Conservation (phyloP, 116 monocot species). For the Trichopus zeylanicus region DNA sequence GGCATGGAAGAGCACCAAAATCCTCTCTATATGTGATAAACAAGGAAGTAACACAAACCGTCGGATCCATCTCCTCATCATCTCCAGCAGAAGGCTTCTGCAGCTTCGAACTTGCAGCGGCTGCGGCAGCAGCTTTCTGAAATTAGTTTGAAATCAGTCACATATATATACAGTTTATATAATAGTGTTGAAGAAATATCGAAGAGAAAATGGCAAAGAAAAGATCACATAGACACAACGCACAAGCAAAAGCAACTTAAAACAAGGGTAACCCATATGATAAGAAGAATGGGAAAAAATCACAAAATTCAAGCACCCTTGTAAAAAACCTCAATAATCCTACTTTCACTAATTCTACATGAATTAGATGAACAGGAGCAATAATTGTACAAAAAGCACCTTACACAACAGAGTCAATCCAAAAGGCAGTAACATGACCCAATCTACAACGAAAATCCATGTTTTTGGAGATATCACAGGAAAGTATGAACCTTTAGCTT, state of each 20-base stretch:
- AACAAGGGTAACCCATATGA: neutral
- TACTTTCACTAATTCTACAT: no score
- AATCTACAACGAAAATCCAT: no score
- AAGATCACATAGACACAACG: no score
- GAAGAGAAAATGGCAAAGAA: no score
- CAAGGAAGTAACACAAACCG: constrained; percentile 30
- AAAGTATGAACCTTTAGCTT: no score
- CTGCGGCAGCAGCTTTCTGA: constrained; percentile 59
- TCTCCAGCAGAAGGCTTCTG: constrained; percentile 45
- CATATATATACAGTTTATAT: neutral
- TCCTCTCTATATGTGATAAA: neutral
- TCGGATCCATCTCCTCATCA: constrained; percentile 93
- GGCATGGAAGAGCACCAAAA: neutral
- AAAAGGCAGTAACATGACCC: no score
- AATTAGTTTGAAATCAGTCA: neutral
- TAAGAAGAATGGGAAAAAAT: neutral
- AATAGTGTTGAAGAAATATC: neutral
- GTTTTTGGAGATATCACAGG: neutral
- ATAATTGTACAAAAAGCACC: no score
- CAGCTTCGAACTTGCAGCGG: constrained; percentile 10
- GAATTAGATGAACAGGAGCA: no score
- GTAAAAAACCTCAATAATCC: no score
- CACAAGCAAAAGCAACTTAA: no score
- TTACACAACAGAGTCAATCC: no score
- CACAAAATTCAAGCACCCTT: no score